phyloP scores from a whole-genome alignment of 805 yeast genomes.

The Lachancea nothofagi region DNA sequence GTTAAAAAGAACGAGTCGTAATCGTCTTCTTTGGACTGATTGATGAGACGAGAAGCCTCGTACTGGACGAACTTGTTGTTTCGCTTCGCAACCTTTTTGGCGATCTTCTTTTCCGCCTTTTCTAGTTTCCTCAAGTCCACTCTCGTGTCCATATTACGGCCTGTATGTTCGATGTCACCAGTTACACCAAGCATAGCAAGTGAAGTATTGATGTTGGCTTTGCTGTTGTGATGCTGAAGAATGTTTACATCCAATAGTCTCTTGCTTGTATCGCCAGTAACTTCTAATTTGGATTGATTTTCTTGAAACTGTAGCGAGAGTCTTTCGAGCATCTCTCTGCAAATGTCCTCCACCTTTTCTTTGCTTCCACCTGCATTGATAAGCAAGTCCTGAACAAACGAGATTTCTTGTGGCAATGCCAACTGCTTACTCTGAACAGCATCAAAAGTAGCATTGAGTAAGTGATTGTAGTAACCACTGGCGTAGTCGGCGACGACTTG shows the following conservation, averaged over 20 bases:
- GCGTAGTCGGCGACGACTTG: constrained; percentile 84
- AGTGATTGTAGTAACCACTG: constrained; percentile 81
- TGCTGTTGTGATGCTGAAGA: constrained; percentile 52
- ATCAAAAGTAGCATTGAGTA: constrained; percentile 73
- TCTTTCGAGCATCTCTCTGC: constrained; percentile 41
- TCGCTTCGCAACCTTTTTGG: constrained; percentile 89
- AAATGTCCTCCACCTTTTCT: constrained; percentile 47
- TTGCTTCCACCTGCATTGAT: constrained; percentile 77
- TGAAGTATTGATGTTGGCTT: constrained; percentile 69
- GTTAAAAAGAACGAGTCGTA: constrained; percentile 93
- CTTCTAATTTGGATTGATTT: constrained; percentile 65
- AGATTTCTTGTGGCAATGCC: constrained; percentile 61
- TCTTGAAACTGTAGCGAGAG: constrained; percentile 51
- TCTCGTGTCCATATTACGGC: constrained; percentile 85
- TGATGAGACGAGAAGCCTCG: constrained; percentile 88
- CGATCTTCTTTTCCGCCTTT: constrained; percentile 95
- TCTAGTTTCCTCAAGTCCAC: constrained; percentile 96
- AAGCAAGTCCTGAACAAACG: constrained; percentile 59
- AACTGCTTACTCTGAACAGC: constrained; percentile 72
- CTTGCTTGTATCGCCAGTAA: constrained; percentile 84
- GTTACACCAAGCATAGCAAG: constrained; percentile 73
- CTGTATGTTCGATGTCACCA: constrained; percentile 84
- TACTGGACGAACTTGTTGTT: constrained; percentile 77
- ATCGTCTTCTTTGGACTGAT: constrained; percentile 59
- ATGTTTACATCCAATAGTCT: constrained; percentile 76